Evolutionary conservation across 148 eudicot genomes (phyloP).

Genomic region (Vaccinium macrocarpon): DNA sequence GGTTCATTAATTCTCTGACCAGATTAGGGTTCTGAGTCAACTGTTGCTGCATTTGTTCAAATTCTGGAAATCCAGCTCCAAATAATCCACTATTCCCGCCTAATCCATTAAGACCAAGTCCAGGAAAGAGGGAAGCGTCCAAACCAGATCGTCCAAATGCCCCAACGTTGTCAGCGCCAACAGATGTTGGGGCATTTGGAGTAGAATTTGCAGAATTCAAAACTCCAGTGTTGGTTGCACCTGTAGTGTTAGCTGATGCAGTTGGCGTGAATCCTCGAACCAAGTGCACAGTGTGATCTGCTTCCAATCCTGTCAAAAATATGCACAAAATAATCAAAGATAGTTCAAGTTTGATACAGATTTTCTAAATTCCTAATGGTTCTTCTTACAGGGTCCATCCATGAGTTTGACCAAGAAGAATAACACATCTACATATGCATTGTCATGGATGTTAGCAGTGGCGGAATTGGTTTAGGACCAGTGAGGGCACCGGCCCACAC

Average conservation of each 20-base stretch:
- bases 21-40: constrained; percentile 28
- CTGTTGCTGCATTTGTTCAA: constrained; percentile 30
- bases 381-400: not conserved
- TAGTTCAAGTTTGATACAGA: not conserved
- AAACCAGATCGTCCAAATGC: constrained; percentile 37
- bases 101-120: constrained; percentile 24
- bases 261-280: constrained; percentile 51
- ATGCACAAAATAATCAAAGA: not conserved
- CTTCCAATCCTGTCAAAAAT: constrained; percentile 42
- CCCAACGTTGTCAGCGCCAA: constrained; percentile 24
- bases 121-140: constrained; percentile 31
- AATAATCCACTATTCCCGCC: constrained; percentile 24
- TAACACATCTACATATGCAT: not conserved
- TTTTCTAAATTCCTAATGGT: not conserved
- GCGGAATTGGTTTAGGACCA: too few relatives aligned
- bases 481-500: too few relatives aligned
- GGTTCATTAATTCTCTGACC: constrained; percentile 28
- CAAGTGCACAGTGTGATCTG: constrained; percentile 58
- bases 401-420: not conserved
- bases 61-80: constrained; percentile 27
- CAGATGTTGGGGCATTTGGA: constrained; percentile 25
- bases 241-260: constrained; percentile 26
- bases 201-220: constrained; percentile 27
- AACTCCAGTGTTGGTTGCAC: constrained; percentile 27
- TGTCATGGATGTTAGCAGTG: not conserved